A percentile compares a stretch with the other conserved stretches of the same genome.
phyloP scores from a whole-genome alignment of 225 moss, liverwort and hornwort species.

The Marchantia polymorpha region DNA sequence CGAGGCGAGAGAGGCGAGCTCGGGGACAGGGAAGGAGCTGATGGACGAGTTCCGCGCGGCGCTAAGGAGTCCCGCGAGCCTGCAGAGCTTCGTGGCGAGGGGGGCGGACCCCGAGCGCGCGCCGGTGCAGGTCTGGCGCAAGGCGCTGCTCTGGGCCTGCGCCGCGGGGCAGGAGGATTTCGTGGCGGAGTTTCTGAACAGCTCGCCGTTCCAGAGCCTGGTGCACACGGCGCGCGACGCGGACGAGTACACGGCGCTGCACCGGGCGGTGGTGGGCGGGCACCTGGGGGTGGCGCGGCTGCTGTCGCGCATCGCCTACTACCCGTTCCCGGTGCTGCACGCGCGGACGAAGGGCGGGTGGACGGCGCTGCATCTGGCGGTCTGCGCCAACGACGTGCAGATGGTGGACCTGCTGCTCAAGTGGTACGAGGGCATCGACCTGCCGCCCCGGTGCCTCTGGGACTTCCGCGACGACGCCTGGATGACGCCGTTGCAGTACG shows the following conservation, averaged over 20 bases:
- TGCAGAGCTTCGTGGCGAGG: not conserved
- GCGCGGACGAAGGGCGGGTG: slow-evolving; percentile 37
- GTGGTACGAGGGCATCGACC: slow-evolving; percentile 15
- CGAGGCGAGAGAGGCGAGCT: not conserved
- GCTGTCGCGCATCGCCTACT: slow-evolving; percentile 14
- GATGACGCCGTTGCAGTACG: slow-evolving; percentile 47
- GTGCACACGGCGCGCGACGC: slow-evolving; percentile 23
- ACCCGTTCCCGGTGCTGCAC: slow-evolving; percentile 32
- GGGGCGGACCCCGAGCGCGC: slow-evolving; percentile 5
- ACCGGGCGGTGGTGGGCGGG: slow-evolving; percentile 38
- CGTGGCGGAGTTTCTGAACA: slow-evolving; percentile 27
- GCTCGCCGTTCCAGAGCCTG: slow-evolving; percentile 18
- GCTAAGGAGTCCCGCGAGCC: not conserved
- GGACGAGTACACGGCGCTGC: slow-evolving; percentile 35
- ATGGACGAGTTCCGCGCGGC: slow-evolving; percentile 22
- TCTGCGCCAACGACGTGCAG: slow-evolving; percentile 18
- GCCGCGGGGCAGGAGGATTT: slow-evolving; percentile 29
- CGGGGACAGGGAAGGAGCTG: not conserved
- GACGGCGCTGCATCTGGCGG: slow-evolving; percentile 46
- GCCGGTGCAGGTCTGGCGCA: slow-evolving; percentile 26
- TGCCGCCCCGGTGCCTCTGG: slow-evolving; percentile 8
- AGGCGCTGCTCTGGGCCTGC: slow-evolving; percentile 32
- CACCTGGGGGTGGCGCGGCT: slow-evolving; percentile 26
- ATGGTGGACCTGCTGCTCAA: slow-evolving; percentile 28
- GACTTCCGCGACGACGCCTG: slow-evolving; percentile 38